Evolutionary conservation across 2,329 filamentous ascomycete genomes (phyloP).

Genomic region (Akanthomyces uredinophilus): DNA sequence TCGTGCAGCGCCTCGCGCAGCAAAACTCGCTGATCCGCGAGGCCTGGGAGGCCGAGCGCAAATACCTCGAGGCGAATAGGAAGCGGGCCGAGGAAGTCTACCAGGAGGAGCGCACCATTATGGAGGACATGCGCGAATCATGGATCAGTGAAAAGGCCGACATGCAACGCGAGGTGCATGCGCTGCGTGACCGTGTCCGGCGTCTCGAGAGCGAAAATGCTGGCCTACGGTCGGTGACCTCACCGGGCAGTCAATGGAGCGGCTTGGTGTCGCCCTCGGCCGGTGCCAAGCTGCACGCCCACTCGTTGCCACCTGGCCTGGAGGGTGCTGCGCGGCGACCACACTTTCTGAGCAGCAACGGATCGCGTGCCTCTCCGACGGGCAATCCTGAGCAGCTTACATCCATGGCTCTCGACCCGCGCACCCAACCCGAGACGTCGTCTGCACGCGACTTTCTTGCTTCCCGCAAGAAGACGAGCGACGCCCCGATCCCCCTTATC

Average conservation of each 20-base stretch:
- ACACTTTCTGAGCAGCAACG: slow-evolving; percentile 28
- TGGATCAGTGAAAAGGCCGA: slow-evolving; percentile 42
- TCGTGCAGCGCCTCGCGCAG: slow-evolving; percentile 36
- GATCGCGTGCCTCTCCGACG: slow-evolving; percentile 31
- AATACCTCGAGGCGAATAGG: slow-evolving; percentile 49
- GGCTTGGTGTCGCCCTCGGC: slow-evolving; percentile 24
- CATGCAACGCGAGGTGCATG: slow-evolving; percentile 37
- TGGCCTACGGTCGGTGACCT: slow-evolving; percentile 27
- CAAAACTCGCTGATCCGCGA: slow-evolving; percentile 41
- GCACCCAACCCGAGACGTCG: slow-evolving; percentile 37
- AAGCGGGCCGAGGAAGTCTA: slow-evolving; percentile 52
- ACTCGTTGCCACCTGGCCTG: slow-evolving; percentile 29
- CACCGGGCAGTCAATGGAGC: slow-evolving; percentile 25
- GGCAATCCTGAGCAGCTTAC: slow-evolving; percentile 32
- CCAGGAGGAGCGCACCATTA: slow-evolving; percentile 47
- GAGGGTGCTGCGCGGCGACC: slow-evolving; percentile 32
- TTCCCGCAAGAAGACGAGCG: slow-evolving; percentile 26
- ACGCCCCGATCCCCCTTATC: slow-evolving; percentile 41
- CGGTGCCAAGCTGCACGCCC: slow-evolving; percentile 7
- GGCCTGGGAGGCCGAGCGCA: slow-evolving; percentile 50
- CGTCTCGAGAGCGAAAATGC: slow-evolving; percentile 34
- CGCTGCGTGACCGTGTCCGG: slow-evolving; percentile 35
- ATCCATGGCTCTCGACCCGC: slow-evolving; percentile 38
- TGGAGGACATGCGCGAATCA: slow-evolving; percentile 44
- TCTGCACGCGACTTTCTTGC: slow-evolving; percentile 32